Percentiles rank a stretch among this genome's conserved stretches.
These are phyloP conservation scores for Hylodesmum podocarpum DNA, from an alignment of 306 rosid species.

Conservation along the genomic window DNA sequence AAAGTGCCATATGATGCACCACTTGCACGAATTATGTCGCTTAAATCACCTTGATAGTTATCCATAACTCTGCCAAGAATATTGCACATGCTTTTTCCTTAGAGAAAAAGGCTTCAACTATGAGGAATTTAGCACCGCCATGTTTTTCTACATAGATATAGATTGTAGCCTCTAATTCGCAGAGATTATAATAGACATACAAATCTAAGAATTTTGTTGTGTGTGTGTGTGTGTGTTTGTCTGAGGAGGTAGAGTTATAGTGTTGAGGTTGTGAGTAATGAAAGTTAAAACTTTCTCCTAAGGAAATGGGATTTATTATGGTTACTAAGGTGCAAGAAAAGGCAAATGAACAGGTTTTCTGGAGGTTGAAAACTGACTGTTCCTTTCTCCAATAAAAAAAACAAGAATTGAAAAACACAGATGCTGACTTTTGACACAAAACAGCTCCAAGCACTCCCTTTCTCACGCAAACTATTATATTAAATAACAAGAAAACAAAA, in stretches of 20 bases:
- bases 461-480: slow-evolving; percentile 43
- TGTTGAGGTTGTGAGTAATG: background rate
- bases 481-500: background rate
- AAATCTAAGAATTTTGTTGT: slow-evolving; percentile 5
- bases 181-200: slow-evolving; percentile 2
- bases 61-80: slow-evolving; percentile 52
- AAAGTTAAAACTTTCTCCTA: background rate
- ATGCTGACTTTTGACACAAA: slow-evolving; percentile 79
- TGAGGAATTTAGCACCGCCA: slow-evolving; percentile 1
- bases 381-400: slow-evolving; percentile 30
- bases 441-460: slow-evolving; percentile 52
- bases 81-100: slow-evolving; percentile 44
- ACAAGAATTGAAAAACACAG: slow-evolving; percentile 33
- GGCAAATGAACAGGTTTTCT: slow-evolving; percentile 26
- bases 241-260: no score
- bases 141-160: background rate
- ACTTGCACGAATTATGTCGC: slow-evolving; percentile 62
- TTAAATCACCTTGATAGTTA: slow-evolving; percentile 72
- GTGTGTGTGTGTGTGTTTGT: background rate
- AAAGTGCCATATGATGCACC: slow-evolving; percentile 37
- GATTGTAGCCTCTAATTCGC: background rate
- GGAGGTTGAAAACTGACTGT: slow-evolving; percentile 31
- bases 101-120: background rate
- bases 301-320: slow-evolving; percentile 20
- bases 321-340: slow-evolving; percentile 23